These are phyloP conservation scores for Brassica rapa DNA, from an alignment of 345 rosid genomes.

Conservation along the genomic window DNA sequence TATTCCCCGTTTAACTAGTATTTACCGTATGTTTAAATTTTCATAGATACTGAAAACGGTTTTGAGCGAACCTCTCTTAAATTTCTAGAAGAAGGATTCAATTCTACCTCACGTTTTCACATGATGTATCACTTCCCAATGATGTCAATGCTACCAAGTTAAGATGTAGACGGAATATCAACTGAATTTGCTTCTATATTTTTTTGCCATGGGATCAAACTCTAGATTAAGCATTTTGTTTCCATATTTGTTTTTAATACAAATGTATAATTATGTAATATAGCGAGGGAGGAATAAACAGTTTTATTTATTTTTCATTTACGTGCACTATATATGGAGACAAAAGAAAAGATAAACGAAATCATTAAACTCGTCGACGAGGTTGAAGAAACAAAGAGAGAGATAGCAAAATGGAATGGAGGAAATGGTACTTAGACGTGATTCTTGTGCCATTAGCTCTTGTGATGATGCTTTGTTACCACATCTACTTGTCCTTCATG, in stretches of 20 bases:
- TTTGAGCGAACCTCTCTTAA: not conserved
- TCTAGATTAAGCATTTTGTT: not conserved
- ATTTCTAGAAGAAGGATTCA: not conserved
- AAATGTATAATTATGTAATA: not conserved
- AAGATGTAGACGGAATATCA: not conserved
- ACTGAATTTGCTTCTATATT: not conserved
- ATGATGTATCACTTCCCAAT: not conserved
- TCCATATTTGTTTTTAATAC: not conserved
- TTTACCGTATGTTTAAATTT: not conserved
- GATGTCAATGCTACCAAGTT: not conserved
- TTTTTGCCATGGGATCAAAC: not conserved
- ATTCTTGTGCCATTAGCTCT: conserved; percentile 68
- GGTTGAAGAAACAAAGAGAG: not conserved
- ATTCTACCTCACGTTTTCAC: not conserved
- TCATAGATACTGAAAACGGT: not conserved
- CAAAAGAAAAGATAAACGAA: not conserved
- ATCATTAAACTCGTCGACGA: not conserved
- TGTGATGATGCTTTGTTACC: conserved; percentile 49
- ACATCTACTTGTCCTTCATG: conserved; percentile 65
- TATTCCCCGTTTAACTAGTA: not conserved
- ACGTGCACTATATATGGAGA: conserved; percentile 3
- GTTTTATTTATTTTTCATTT: not conserved
- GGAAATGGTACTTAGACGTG: conserved; percentile 60
- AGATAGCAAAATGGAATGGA: conserved; percentile 34
- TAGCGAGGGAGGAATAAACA: not conserved